Conservation (phyloP, 2,329 filamentous ascomycete genomes). For the Monosporascus ibericus region DNA sequence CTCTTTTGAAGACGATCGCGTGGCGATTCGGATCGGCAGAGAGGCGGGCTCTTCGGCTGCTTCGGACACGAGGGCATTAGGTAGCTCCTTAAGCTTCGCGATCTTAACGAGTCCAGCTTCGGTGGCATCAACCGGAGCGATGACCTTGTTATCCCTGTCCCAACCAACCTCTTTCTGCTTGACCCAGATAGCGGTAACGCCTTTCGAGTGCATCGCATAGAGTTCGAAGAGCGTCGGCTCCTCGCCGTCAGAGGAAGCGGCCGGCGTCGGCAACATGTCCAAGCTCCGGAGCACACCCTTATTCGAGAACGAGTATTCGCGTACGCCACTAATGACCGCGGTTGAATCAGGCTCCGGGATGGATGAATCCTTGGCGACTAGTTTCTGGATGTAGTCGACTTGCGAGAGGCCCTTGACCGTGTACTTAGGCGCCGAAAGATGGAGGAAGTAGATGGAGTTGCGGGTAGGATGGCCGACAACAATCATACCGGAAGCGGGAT, state of each 20-base stretch:
- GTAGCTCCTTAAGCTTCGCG: constrained; percentile 55
- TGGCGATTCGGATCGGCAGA: constrained; percentile 21
- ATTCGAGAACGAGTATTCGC: constrained; percentile 86
- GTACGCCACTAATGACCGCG: constrained; percentile 92
- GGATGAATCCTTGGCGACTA: constrained; percentile 64
- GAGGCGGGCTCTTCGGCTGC: constrained; percentile 33
- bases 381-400: constrained; percentile 76
- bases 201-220: constrained; percentile 96
- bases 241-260: constrained; percentile 55
- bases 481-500: constrained; percentile 86
- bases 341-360: constrained; percentile 87
- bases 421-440: constrained; percentile 91
- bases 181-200: constrained; percentile 83
- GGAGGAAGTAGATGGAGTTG: constrained; percentile 96
- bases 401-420: constrained; percentile 77
- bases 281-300: constrained; percentile 84
- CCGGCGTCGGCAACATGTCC: constrained; percentile 73
- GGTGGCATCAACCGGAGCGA: constrained; percentile 71
- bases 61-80: constrained; percentile 40
- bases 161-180: constrained; percentile 88
- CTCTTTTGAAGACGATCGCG: constrained; percentile 19
- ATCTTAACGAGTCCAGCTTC: constrained; percentile 69
- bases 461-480: constrained; percentile 92
- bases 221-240: constrained; percentile 83
- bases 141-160: constrained; percentile 83